Conservation (phyloP, 768 basidiomycete species). For the Leucogyrophana mollusca region DNA sequence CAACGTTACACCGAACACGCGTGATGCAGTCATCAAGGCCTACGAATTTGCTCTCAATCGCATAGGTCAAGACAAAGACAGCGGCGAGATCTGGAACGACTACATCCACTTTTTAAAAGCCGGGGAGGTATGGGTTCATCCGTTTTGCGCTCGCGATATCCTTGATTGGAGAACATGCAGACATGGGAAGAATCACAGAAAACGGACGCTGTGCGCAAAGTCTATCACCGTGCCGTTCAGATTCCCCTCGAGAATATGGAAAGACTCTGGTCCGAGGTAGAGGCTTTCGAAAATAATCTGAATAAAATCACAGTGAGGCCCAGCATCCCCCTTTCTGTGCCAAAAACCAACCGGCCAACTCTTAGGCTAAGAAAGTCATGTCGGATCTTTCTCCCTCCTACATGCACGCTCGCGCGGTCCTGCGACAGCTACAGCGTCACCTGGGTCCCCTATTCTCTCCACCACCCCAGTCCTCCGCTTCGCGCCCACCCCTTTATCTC, state of each 20-base stretch:
- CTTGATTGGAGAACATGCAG: constrained; percentile 27
- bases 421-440: constrained; percentile 79
- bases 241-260: constrained; percentile 95
- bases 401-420: constrained; percentile 90
- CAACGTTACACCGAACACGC: constrained; percentile 62
- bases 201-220: constrained; percentile 88
- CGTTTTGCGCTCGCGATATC: not conserved
- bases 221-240: constrained; percentile 91
- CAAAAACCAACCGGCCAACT: constrained; percentile 8
- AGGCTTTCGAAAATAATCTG: constrained; percentile 84
- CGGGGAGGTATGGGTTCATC: constrained; percentile 61
- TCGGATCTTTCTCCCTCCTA: constrained; percentile 88
- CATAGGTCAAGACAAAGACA: constrained; percentile 92
- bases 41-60: constrained; percentile 92
- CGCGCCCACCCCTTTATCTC: constrained; percentile 50
- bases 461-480: constrained; percentile 39
- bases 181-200: constrained; percentile 97
- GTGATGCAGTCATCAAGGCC: constrained; percentile 80
- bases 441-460: constrained; percentile 60
- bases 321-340: not conserved
- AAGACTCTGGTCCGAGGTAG: constrained; percentile 89
- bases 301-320: constrained; percentile 78
- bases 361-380: constrained; percentile 92
- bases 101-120: constrained; percentile 88
- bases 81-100: constrained; percentile 90